Base-by-base conservation (phyloP, 805 yeast species). In the Starmerella vitae region DNA sequence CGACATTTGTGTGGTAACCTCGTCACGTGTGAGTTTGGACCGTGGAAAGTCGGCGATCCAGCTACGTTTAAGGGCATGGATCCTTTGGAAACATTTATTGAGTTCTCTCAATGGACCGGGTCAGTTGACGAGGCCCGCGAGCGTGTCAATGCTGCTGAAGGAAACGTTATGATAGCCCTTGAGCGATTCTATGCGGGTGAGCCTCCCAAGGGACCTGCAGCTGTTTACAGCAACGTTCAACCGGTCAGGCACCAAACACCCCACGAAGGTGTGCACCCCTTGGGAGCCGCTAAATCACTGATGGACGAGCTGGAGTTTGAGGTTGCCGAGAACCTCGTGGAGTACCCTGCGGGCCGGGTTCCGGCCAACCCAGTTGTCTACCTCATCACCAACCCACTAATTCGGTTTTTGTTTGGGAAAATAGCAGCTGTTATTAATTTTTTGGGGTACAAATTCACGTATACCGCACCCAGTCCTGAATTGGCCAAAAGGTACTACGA, bases 321-420 rank as follows among this genome's bases (percentile, higher is more conserved):
- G 39, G 40, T 41, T 32, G 26, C 33, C 18, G 54, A 47, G 13
- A 45, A 43, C 2, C 48, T 48, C 36, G 51, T 51, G 12, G 39
- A 49, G 13, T 17, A 55, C 22, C 43, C 54, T 8, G 62, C 66
- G 0, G 54, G 60, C 5, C 50, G 60, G 15, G 45, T 53, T 5
- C 39, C 42, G n/a, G 46, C 51, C 2, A 37, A 34, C 10, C 53
- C 64, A 10, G 48, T 53, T 6, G 44, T 49, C 14, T 55, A 51
- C 33, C 47, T 47, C 30, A 46, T 27, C 7, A 27, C 17, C 14
- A 13, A 12, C 6, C 30, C 30, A 6, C 8, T 27, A 6, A 7
- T 27, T 6, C 10, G 30, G 17, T 6, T 14, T 13, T n/a, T 27
- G 17, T n/a, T 14, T 7, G 7, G 17, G 7, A 27, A 27, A 13